Conservation (phyloP, 148 eudicot genomes). For the Vaccinium vitisidaea region DNA sequence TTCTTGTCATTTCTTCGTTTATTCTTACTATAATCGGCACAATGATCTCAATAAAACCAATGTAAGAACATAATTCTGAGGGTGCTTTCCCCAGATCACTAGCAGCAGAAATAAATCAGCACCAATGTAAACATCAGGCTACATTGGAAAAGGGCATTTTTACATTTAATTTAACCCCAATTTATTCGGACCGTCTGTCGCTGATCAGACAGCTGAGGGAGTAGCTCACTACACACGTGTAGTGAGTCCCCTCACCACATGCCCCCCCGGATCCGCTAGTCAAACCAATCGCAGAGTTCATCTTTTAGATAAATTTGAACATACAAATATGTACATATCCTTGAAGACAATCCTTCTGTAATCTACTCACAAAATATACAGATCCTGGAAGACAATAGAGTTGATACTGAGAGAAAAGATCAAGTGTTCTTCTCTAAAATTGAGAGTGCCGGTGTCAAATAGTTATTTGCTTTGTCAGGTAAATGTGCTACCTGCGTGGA, state of each 20-base stretch:
- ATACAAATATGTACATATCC: neutral
- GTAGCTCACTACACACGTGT: no score
- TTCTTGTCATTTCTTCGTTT: neutral
- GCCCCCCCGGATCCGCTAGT: no score
- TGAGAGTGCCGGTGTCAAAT: constrained; percentile 84
- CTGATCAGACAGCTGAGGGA: no score
- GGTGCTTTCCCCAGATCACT: neutral
- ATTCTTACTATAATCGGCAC: no score
- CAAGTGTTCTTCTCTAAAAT: constrained; percentile 93
- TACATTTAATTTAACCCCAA: no score
- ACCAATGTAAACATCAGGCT: neutral
- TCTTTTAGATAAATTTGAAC: neutral
- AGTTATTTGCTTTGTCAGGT: constrained; percentile 97
- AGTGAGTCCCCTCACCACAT: no score
- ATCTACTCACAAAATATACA: neutral
- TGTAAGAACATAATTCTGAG: neutral
- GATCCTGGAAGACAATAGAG: neutral
- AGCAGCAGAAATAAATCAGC: neutral
- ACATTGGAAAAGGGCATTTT: no score
- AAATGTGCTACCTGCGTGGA: constrained; percentile 86
- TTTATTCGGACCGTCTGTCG: no score
- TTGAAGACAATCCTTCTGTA: neutral
- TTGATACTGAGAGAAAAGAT: constrained; percentile 7
- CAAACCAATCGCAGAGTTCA: neutral
- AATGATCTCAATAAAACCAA: neutral